These are phyloP conservation scores for Cornus florida DNA, from an alignment of 148 eudicot species.

Conservation along the genomic window DNA sequence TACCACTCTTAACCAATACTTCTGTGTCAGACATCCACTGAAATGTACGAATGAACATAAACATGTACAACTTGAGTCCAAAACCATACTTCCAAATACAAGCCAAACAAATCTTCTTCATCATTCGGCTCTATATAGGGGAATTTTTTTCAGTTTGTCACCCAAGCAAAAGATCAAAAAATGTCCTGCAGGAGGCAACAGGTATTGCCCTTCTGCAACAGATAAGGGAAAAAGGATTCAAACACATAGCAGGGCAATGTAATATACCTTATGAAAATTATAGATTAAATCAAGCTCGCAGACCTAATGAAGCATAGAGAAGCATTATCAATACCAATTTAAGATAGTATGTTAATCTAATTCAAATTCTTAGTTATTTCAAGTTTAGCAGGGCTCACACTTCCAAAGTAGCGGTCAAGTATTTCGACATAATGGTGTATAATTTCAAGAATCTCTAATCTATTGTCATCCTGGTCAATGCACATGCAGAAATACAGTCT, in stretches of 20 bases:
- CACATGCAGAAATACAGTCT: conserved; percentile 98
- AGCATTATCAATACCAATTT: conserved; percentile 5
- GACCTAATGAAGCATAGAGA: conserved; percentile 48
- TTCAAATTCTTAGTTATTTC: neutral
- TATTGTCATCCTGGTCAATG: conserved; percentile 86
- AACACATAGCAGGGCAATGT: conserved; percentile 7
- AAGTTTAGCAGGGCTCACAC: conserved; percentile 57
- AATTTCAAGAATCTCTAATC: conserved; percentile 86
- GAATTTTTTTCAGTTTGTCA: neutral
- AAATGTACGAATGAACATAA: neutral
- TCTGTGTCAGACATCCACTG: neutral
- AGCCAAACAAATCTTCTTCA: neutral
- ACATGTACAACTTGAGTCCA: neutral
- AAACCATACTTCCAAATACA: neutral
- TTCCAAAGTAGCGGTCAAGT: conserved; percentile 93
- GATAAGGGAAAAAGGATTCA: neutral
- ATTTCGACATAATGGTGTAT: conserved; percentile 91
- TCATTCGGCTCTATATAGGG: neutral
- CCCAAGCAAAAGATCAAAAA: conserved; percentile 4
- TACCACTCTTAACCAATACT: neutral
- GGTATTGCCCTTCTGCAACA: neutral
- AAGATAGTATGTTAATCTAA: neutral
- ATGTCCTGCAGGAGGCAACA: neutral
- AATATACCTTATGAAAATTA: conserved; percentile 87
- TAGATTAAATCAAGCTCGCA: conserved; percentile 94